Conservation (phyloP, 139 green algal genomes). For the Mesotaenium endlicherianum region DNA sequence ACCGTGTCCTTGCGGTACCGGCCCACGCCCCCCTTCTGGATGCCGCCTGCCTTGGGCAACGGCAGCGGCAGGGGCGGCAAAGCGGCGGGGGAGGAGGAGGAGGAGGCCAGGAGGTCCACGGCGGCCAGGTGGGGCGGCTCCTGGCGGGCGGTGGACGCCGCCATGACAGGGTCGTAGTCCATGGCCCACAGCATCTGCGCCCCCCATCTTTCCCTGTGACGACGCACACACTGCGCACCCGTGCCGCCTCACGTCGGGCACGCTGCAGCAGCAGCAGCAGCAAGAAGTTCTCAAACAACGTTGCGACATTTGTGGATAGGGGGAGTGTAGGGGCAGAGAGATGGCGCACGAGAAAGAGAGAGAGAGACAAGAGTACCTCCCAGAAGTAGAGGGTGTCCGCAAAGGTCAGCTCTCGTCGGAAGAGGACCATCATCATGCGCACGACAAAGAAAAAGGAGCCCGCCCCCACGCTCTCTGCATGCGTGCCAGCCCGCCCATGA, state of each 20-base stretch:
- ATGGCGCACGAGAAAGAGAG: neutral
- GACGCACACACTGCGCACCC: neutral
- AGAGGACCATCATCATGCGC: constrained; percentile 75
- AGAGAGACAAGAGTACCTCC: constrained; percentile 28
- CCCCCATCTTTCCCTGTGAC: neutral
- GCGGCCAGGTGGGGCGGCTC: neutral
- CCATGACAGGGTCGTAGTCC: constrained; percentile 8
- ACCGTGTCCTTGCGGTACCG: constrained; percentile 3
- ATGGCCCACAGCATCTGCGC: constrained; percentile 28
- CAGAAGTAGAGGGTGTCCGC: constrained; percentile 57
- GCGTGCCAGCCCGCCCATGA: no score
- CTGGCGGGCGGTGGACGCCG: neutral
- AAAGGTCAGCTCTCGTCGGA: constrained; percentile 72
- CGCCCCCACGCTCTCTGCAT: constrained; percentile 56
- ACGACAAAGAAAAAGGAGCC: constrained; percentile 81
- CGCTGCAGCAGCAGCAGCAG: neutral
- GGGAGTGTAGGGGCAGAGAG: neutral
- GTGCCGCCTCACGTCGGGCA: neutral
- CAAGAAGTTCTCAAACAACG: neutral
- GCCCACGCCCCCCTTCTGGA: neutral
- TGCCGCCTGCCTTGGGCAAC: neutral
- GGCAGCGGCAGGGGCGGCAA: neutral
- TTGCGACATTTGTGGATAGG: neutral
- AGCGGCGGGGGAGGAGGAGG: neutral
- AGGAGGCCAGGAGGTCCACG: neutral